A percentile compares a stretch with the other conserved stretches of the same genome.
These are phyloP conservation scores for Phytophthora rubi DNA, from an alignment of 352 stramenopile genomes.

Conservation along the genomic window DNA sequence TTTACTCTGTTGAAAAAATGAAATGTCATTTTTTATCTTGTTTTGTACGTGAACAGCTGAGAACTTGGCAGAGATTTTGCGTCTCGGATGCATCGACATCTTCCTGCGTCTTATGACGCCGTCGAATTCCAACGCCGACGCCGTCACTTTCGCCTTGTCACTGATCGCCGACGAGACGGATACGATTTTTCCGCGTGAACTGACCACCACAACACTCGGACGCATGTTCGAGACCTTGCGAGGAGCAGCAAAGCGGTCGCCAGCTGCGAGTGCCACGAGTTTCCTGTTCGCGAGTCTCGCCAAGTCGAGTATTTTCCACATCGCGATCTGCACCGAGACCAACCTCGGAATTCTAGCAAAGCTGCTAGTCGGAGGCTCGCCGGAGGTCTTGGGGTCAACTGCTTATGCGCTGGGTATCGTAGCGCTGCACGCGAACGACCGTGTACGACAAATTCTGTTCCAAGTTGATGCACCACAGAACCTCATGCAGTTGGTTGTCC, in stretches of 20 bases:
- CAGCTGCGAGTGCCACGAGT: slow-evolving; percentile 53
- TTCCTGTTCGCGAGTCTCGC: slow-evolving; percentile 66
- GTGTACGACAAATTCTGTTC: slow-evolving; percentile 56
- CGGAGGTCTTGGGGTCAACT: slow-evolving; percentile 56
- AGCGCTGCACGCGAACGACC: slow-evolving; percentile 41
- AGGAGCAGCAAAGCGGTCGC: slow-evolving; percentile 68
- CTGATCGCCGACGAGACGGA: slow-evolving; percentile 67
- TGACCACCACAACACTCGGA: slow-evolving; percentile 27
- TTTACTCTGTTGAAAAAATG: neutral
- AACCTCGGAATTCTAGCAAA: slow-evolving; percentile 76
- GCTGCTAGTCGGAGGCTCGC: slow-evolving; percentile 60
- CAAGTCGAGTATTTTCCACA: slow-evolving; percentile 58
- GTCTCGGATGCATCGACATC: slow-evolving; percentile 59
- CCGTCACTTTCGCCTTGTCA: slow-evolving; percentile 59
- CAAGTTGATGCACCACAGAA: slow-evolving; percentile 52
- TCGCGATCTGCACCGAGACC: slow-evolving; percentile 49
- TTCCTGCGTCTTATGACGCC: slow-evolving; percentile 60
- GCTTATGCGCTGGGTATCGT: slow-evolving; percentile 63
- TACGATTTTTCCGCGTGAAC: slow-evolving; percentile 59
- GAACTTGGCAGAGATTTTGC: slow-evolving; percentile 62
- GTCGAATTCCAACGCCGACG: slow-evolving; percentile 49
- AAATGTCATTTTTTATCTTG: neutral
- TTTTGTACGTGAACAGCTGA: slow-evolving; percentile 29
- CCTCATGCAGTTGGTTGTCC: slow-evolving; percentile 54
- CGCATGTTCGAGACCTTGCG: slow-evolving; percentile 70